phyloP scores from a whole-genome alignment of 495 filamentous ascomycete species.

The Pyrenula aspistea region DNA sequence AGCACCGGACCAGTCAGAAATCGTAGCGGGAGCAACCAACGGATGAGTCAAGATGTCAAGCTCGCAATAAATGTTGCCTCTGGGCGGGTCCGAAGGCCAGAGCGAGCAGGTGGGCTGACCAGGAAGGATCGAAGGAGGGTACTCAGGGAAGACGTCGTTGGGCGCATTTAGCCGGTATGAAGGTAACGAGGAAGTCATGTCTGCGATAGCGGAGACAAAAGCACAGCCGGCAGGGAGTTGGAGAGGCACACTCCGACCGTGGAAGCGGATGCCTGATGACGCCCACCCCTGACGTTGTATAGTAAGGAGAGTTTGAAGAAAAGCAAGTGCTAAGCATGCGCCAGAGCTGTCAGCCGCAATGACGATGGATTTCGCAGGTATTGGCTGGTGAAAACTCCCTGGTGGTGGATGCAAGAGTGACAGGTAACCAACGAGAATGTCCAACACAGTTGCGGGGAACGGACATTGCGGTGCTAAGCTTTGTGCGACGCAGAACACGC shows the following conservation, averaged over 20 bases:
- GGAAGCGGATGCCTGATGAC: conserved; percentile 5
- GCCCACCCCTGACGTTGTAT: not conserved
- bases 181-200: conserved; percentile 3
- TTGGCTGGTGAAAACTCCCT: conserved; percentile 5
- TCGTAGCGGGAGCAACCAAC: conserved; percentile 4
- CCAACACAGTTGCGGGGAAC: conserved; percentile 17
- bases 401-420: conserved; percentile 7
- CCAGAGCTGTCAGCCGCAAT: conserved; percentile 14
- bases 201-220: conserved; percentile 2
- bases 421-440: conserved; percentile 11
- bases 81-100: conserved; percentile 9
- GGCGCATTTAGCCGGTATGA: conserved; percentile 2
- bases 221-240: conserved; percentile 7
- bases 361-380: conserved; percentile 5
- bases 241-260: conserved; percentile 1
- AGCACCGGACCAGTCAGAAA: conserved; percentile 5
- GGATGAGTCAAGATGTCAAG: conserved; percentile 5
- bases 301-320: conserved; percentile 6
- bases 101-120: conserved; percentile 1
- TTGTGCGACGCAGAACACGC: conserved; percentile 21
- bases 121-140: conserved; percentile 1
- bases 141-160: not conserved
- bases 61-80: conserved; percentile 6
- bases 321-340: conserved; percentile 4
- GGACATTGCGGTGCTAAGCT: conserved; percentile 23